Percentiles rank a stretch among this genome's conserved stretches.
phyloP scores from a whole-genome alignment of 257 asterid genomes.

The Dorcoceras hygrometricum region DNA sequence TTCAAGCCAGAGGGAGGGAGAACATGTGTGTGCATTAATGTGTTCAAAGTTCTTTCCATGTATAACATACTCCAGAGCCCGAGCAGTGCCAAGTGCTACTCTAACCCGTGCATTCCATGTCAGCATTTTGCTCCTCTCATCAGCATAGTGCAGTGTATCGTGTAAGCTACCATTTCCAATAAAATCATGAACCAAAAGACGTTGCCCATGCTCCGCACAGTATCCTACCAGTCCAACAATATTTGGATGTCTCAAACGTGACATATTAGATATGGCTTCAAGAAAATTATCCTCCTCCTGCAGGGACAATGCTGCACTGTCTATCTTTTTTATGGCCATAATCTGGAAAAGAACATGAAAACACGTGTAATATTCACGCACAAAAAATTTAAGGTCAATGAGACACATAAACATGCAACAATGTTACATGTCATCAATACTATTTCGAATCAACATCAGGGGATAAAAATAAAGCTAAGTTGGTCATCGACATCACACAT shows the following conservation, averaged over 20 bases:
- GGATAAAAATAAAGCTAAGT: neutral
- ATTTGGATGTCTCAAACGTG: slow-evolving; percentile 88
- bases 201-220: slow-evolving; percentile 93
- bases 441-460: slow-evolving; percentile 5
- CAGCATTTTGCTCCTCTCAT: slow-evolving; percentile 80
- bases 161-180: slow-evolving; percentile 82
- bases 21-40: neutral
- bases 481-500: slow-evolving; percentile 1
- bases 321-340: slow-evolving; percentile 84
- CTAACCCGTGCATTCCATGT: slow-evolving; percentile 97
- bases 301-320: slow-evolving; percentile 78
- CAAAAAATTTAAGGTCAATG: neutral
- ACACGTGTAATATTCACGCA: slow-evolving; percentile 16
- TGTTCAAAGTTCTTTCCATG: slow-evolving; percentile 14
- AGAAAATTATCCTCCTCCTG: slow-evolving; percentile 93
- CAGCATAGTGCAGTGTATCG: slow-evolving; percentile 91
- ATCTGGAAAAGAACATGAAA: slow-evolving; percentile 39
- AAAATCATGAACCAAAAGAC: slow-evolving; percentile 79
- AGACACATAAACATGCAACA: neutral
- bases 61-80: slow-evolving; percentile 88
- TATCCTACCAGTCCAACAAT: slow-evolving; percentile 82
- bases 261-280: slow-evolving; percentile 87
- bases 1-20: slow-evolving; percentile 18
- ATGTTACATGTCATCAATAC: neutral
- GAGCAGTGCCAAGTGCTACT: slow-evolving; percentile 97